Percentiles rank a stretch among this genome's conserved stretches.
Evolutionary conservation across 495 filamentous ascomycete genomes (phyloP).

Genomic region (Aspergillus sclerotiicarbonarius): DNA sequence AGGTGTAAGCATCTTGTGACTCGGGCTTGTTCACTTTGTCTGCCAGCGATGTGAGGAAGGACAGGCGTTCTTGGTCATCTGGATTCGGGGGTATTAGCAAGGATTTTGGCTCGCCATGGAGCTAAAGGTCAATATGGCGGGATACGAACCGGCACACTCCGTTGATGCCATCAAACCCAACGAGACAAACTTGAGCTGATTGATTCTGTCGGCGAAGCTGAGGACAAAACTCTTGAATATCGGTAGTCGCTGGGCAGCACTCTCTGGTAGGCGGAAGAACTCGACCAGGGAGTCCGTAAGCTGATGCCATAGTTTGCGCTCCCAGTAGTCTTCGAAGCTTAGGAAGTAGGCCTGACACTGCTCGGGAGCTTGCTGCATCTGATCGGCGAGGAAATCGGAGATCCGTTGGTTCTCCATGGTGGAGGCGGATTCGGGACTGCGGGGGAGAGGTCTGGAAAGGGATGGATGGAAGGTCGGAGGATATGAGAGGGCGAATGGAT

Average conservation of each 20-base stretch:
- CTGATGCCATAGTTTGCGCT: slow-evolving; percentile 98
- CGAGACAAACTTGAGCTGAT: slow-evolving; percentile 93
- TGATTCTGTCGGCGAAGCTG: slow-evolving; percentile 97
- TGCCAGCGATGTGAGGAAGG: slow-evolving; percentile 79
- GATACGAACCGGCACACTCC: slow-evolving; percentile 73
- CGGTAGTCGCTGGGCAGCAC: slow-evolving; percentile 76
- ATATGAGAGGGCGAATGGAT: slow-evolving; percentile 1
- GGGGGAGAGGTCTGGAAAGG: slow-evolving; percentile 3
- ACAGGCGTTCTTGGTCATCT: slow-evolving; percentile 87
- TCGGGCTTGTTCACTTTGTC: slow-evolving; percentile 87
- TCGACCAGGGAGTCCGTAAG: slow-evolving; percentile 86
- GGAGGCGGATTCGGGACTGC: slow-evolving; percentile 18
- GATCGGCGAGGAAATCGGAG: slow-evolving; percentile 84
- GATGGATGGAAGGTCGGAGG: slow-evolving; percentile 1
- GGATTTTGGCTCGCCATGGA: background rate
- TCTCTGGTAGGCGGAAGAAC: slow-evolving; percentile 81
- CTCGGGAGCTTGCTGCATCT: slow-evolving; percentile 78
- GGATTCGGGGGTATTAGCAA: background rate
- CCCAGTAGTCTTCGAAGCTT: slow-evolving; percentile 95
- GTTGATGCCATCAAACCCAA: slow-evolving; percentile 82
- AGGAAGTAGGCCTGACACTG: slow-evolving; percentile 86
- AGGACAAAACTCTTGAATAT: slow-evolving; percentile 94
- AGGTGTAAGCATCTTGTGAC: slow-evolving; percentile 95
- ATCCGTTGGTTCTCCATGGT: slow-evolving; percentile 83
- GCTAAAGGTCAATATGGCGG: background rate